These are phyloP conservation scores for Phytopythium cucurbitacearum DNA, from an alignment of 352 stramenopile species.

Conservation along the genomic window DNA sequence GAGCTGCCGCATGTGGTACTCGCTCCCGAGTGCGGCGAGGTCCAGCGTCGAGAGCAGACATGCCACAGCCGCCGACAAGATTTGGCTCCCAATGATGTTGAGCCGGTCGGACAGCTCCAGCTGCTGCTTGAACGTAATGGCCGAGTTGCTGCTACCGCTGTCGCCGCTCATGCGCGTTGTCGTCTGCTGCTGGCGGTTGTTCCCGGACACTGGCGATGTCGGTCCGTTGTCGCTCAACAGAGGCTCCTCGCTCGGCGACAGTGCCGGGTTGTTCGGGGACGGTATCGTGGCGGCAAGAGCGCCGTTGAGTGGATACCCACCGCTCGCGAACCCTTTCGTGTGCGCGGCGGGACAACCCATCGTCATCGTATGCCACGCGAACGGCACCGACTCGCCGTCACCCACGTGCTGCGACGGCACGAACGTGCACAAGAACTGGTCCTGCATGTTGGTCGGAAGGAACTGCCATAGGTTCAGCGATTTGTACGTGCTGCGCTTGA, in stretches of 20 bases:
- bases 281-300: slow-evolving; percentile 12
- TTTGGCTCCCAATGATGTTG: slow-evolving; percentile 69
- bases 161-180: slow-evolving; percentile 12
- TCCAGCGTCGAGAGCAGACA: slow-evolving; percentile 68
- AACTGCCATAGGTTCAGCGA: slow-evolving; percentile 76
- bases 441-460: slow-evolving; percentile 83
- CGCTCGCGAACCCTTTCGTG: slow-evolving; percentile 75
- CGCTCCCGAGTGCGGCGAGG: slow-evolving; percentile 50
- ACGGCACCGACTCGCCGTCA: slow-evolving; percentile 13
- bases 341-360: slow-evolving; percentile 81
- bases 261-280: slow-evolving; percentile 11
- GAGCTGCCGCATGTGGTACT: slow-evolving; percentile 52
- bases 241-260: slow-evolving; percentile 26
- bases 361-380: slow-evolving; percentile 85
- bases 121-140: slow-evolving; percentile 54
- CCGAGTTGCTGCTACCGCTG: slow-evolving; percentile 28
- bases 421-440: slow-evolving; percentile 68
- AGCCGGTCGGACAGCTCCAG: slow-evolving; percentile 69
- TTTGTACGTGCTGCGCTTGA: slow-evolving; percentile 86
- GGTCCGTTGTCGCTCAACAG: slow-evolving; percentile 20
- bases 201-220: slow-evolving; percentile 17
- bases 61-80: slow-evolving; percentile 62
- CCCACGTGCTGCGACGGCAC: slow-evolving; percentile 22
- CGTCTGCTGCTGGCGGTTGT: background rate
- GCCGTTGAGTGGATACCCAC: slow-evolving; percentile 38